These are phyloP conservation scores for Plasmopara halstedii DNA, from an alignment of 352 stramenopile species.

Conservation along the genomic window DNA sequence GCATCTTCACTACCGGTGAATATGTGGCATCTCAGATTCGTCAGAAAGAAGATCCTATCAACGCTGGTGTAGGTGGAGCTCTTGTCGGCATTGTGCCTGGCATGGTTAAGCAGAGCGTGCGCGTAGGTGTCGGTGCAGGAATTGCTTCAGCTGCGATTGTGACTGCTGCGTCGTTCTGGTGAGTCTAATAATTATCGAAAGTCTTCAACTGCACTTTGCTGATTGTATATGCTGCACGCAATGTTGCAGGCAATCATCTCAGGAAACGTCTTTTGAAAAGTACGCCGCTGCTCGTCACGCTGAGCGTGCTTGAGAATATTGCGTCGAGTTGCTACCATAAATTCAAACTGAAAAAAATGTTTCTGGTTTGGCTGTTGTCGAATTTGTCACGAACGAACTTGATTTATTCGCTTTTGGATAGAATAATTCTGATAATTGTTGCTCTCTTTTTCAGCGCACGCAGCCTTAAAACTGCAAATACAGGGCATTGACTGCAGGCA, in stretches of 20 bases:
- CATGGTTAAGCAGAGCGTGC: conserved; percentile 72
- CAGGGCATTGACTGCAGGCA: too few species aligned
- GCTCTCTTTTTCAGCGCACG: too few species aligned
- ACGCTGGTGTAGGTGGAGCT: conserved; percentile 55
- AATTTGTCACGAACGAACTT: too few species aligned
- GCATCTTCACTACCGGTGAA: conserved; percentile 60
- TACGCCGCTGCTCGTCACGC: conserved; percentile 42
- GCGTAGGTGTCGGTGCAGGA: conserved; percentile 42
- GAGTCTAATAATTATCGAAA: conserved; percentile 6
- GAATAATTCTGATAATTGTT: too few species aligned
- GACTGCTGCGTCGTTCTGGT: conserved; percentile 63
- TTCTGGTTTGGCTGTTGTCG: too few species aligned
- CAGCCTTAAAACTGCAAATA: too few species aligned
- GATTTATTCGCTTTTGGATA: too few species aligned
- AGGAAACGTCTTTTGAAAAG: conserved; percentile 57
- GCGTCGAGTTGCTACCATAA: too few species aligned
- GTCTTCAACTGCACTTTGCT: background rate
- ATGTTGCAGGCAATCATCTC: conserved; percentile 29
- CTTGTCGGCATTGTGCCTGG: conserved; percentile 60
- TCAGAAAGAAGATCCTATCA: conserved; percentile 64
- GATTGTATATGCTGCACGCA: background rate
- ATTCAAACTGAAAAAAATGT: too few species aligned
- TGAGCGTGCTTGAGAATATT: conserved; percentile 37
- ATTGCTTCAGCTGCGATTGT: conserved; percentile 38
- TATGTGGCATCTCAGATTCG: conserved; percentile 55